Evolutionary conservation across 768 basidiomycete species (phyloP), one percentile per base, ranked within the genome.

Genomic region (Lactarius vividus): DNA sequence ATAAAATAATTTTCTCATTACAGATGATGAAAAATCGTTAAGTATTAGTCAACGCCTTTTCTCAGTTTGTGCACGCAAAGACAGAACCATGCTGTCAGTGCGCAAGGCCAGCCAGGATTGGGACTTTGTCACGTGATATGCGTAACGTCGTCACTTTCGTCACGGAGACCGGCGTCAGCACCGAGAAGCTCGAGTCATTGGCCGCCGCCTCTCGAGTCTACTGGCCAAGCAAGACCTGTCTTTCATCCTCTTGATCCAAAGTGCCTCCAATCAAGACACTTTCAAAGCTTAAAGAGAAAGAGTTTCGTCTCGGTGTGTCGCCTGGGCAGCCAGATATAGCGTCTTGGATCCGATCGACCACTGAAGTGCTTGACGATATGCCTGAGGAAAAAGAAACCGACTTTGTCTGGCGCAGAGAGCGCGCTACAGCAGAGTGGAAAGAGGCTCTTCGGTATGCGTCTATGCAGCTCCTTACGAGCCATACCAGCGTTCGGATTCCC

Each of bases 341-440:
- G 71, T 83, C 84, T 35, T 91, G 88, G 88, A 78, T 87, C 42
- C 23, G n/a, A 11, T 79, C 81, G n/a, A 79, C 85, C 29, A 62
- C 72, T n/a, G 44, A 54, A 16, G 69, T 65, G 31, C 58, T 71
- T 44, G 73, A 65, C 61, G 78, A 78, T 61, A 73, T 73, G 61
- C 44, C 61, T 29, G 78, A 78, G 40, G 77, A 77, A 60, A 67
- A 73, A 52, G 72, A 69, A 59, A 63, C 61, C 11, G 66, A 60
- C 6, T 67, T 72, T 5, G 57, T 62, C 56, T 90, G 88, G 89
- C 78, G 79, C 64, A 77, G 84, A 73, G 84, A 85, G 71, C 76
- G 76, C 40, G 81, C 85, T 31, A 71, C 81, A n/a, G 74, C 73
- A 18, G 79, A 88, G 57, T 91, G 89, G 88, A 72, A 81, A 29